A percentile compares a stretch with the other conserved stretches of the same genome.
phyloP scores from a whole-genome alignment of 805 yeast genomes.

The Candida suzukii region DNA sequence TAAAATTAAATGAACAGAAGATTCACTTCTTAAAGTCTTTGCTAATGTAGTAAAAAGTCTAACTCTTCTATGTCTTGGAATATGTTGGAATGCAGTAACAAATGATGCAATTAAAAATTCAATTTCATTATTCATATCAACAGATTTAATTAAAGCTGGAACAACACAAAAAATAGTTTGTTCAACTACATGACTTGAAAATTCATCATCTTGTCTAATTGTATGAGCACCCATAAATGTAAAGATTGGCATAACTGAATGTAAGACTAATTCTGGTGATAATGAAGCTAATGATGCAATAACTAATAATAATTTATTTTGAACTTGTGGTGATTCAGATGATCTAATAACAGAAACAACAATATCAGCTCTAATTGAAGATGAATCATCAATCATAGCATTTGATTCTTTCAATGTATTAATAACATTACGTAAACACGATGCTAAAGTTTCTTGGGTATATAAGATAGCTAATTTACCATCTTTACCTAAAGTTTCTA shows the following conservation, averaged over 20 bases:
- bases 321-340: constrained; percentile 89
- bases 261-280: constrained; percentile 86
- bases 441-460: constrained; percentile 84
- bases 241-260: constrained; percentile 98
- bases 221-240: constrained; percentile 99
- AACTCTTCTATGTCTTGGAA: constrained; percentile 94
- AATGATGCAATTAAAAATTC: constrained; percentile 84
- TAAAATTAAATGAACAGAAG: constrained; percentile 64
- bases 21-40: constrained; percentile 60
- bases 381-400: constrained; percentile 43
- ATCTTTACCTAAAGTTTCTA: constrained; percentile 82
- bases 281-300: constrained; percentile 82
- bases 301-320: constrained; percentile 77
- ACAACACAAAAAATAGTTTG: constrained; percentile 85
- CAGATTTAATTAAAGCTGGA: constrained; percentile 68
- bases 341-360: constrained; percentile 86
- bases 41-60: constrained; percentile 74
- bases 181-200: constrained; percentile 85
- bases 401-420: constrained; percentile 37
- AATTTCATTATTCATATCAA: constrained; percentile 52
- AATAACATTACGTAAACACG: constrained; percentile 72
- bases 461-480: constrained; percentile 88
- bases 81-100: constrained; percentile 90
- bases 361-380: constrained; percentile 77
- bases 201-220: constrained; percentile 93